phyloP scores from a whole-genome alignment of 257 asterid genomes.

The Solanum tarijense region DNA sequence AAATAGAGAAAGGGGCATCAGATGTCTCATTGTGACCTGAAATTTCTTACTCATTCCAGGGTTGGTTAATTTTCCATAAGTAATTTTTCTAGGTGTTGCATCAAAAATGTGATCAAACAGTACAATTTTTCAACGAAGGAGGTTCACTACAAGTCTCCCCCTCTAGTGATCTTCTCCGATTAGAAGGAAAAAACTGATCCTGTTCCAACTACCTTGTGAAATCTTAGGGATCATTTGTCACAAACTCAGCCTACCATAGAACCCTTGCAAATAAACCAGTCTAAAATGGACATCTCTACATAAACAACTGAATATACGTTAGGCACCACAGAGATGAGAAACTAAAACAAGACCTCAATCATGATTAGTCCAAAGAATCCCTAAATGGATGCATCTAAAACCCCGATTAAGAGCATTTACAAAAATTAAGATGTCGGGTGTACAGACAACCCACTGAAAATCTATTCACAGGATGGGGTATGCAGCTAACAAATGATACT shows the following conservation, averaged over 20 bases:
- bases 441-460: background rate
- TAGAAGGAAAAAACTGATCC: background rate
- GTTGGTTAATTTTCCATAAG: background rate
- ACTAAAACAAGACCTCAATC: background rate
- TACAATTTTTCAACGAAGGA: no score
- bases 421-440: background rate
- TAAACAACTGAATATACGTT: background rate
- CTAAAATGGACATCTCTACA: background rate
- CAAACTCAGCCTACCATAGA: background rate
- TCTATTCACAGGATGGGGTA: background rate
- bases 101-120: no score
- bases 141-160: background rate
- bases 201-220: background rate
- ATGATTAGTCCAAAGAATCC: background rate
- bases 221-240: background rate
- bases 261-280: background rate
- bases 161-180: background rate
- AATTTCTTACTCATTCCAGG: background rate
- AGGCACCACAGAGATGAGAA: background rate
- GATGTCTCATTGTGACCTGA: background rate
- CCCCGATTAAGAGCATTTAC: background rate
- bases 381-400: background rate
- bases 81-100: no score
- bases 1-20: background rate
- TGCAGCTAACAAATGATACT: background rate